Evolutionary conservation across 1,284 basidiomycete genomes (phyloP).

Genomic region (Rhodofomes roseus): DNA sequence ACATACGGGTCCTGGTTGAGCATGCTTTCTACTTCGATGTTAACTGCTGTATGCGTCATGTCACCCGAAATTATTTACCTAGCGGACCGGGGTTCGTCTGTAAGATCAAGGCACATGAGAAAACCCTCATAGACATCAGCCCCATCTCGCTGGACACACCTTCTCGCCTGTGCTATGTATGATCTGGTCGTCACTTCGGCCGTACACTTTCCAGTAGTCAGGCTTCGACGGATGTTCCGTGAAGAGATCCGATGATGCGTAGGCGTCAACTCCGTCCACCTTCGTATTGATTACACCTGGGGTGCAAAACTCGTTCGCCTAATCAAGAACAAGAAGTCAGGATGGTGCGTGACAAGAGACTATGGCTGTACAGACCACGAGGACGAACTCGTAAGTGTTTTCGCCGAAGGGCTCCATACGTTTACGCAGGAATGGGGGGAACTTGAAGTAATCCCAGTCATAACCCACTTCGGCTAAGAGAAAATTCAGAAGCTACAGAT

Average conservation of each 20-base stretch:
- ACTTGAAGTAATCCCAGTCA: slow-evolving; percentile 15
- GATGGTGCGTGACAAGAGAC: background rate
- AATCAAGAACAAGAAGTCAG: background rate
- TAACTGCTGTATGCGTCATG: background rate
- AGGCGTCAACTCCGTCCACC: slow-evolving; percentile 28
- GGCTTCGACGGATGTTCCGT: slow-evolving; percentile 40
- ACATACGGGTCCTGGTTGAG: slow-evolving; percentile 30
- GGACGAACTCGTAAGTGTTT: slow-evolving; percentile 7
- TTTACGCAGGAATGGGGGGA: background rate
- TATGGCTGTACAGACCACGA: slow-evolving; percentile 5
- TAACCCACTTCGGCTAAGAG: background rate
- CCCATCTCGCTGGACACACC: slow-evolving; percentile 9
- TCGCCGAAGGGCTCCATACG: slow-evolving; percentile 7
- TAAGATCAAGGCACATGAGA: background rate
- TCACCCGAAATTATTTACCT: background rate
- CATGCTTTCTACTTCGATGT: slow-evolving; percentile 26
- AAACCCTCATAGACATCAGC: too few species aligned
- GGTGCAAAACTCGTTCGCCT: slow-evolving; percentile 1
- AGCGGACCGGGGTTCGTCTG: slow-evolving; percentile 23
- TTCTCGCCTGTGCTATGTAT: slow-evolving; percentile 37
- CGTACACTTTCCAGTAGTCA: slow-evolving; percentile 41
- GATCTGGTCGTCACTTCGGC: slow-evolving; percentile 49
- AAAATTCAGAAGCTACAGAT: background rate
- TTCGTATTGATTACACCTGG: slow-evolving; percentile 25
- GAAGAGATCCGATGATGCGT: slow-evolving; percentile 39